These are phyloP conservation scores for Copromyces sp. DNA, from an alignment of 495 filamentous ascomycete genomes.

Conservation along the genomic window DNA sequence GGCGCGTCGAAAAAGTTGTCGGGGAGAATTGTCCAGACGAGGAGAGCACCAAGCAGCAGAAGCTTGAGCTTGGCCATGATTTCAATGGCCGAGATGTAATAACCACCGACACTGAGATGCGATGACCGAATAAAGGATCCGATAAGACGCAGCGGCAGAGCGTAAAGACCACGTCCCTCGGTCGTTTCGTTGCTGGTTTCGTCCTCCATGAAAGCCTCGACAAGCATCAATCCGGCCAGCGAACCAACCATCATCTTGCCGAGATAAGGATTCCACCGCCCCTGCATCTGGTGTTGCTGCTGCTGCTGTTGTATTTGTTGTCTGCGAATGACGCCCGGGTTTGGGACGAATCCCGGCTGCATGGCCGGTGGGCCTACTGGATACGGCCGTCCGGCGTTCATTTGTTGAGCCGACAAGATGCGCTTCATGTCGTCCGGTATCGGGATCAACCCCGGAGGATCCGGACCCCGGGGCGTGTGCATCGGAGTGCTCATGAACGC, in stretches of 20 bases:
- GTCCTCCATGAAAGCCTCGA: constrained; percentile 60
- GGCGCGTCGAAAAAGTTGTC: constrained; percentile 48
- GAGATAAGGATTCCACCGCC: constrained; percentile 40
- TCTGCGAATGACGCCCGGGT: constrained; percentile 28
- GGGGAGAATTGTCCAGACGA: constrained; percentile 58
- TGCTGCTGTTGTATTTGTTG: constrained; percentile 35
- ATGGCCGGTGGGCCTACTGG: constrained; percentile 23
- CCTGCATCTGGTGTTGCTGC: constrained; percentile 16
- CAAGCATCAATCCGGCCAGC: constrained; percentile 80
- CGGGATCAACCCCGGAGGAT: constrained; percentile 60
- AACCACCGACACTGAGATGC: constrained; percentile 38
- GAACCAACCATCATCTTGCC: constrained; percentile 85
- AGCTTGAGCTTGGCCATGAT: constrained; percentile 45
- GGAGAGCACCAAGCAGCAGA: constrained; percentile 50
- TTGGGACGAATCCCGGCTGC: constrained; percentile 23
- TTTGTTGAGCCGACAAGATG: constrained; percentile 42
- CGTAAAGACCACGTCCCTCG: constrained; percentile 58
- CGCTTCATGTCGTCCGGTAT: constrained; percentile 70
- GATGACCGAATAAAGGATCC: constrained; percentile 28
- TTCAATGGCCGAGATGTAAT: constrained; percentile 29
- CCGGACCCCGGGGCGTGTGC: constrained; percentile 18
- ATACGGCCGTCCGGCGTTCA: constrained; percentile 34
- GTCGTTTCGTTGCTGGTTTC: constrained; percentile 48
- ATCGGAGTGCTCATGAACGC: constrained; percentile 25
- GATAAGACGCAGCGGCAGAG: constrained; percentile 51